phyloP scores from a whole-genome alignment of 108 stramenopile genomes.

The Cyclostephanos tholiformis region DNA sequence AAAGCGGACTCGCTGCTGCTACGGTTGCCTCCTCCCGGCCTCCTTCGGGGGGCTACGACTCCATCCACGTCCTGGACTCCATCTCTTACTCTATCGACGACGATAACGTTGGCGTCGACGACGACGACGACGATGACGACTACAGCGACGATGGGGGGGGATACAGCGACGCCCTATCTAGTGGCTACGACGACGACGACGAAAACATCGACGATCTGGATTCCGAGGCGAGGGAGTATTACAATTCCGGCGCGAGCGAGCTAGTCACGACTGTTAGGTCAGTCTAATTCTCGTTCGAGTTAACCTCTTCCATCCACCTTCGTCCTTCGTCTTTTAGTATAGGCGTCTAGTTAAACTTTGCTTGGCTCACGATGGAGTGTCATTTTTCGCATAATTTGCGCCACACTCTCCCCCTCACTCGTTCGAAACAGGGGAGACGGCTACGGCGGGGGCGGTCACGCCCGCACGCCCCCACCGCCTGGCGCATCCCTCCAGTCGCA shows the following conservation, averaged over 20 bases:
- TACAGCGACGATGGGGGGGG: background rate
- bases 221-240: conserved; percentile 44
- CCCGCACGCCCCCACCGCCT: conserved; percentile 1
- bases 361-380: no score
- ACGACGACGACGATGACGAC: conserved; percentile 12
- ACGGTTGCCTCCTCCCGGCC: no score
- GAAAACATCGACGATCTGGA: conserved; percentile 19
- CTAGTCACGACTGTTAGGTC: conserved; percentile 38
- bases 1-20: no score
- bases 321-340: no score
- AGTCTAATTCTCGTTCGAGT: background rate
- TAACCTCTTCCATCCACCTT: no score
- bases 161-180: conserved; percentile 5
- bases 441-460: conserved; percentile 60
- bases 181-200: background rate
- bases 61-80: conserved; percentile 8
- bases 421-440: conserved; percentile 38
- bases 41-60: no score
- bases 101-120: background rate
- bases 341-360: no score
- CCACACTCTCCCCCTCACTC: background rate
- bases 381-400: background rate
- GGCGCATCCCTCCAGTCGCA: conserved; percentile 61
- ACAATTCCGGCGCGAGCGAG: conserved; percentile 42
- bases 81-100: conserved; percentile 17